A percentile compares a stretch with the other conserved stretches of the same genome.
These are phyloP conservation scores for Xylaria multiplex DNA, from an alignment of 2,329 filamentous ascomycete species.

Conservation along the genomic window DNA sequence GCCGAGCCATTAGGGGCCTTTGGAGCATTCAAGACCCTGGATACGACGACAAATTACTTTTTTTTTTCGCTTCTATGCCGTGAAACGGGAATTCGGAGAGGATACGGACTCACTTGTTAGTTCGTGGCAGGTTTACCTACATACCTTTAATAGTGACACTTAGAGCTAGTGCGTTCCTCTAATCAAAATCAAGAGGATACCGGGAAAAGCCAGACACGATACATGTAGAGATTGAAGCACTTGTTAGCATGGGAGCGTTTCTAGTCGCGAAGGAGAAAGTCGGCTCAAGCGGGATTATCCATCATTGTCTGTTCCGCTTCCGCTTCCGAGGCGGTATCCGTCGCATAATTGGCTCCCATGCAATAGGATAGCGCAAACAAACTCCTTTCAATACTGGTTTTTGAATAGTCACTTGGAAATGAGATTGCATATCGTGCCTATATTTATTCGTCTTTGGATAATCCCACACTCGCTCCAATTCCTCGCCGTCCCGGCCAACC, in stretches of 20 bases:
- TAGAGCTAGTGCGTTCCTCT: background rate
- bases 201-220: background rate
- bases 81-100: background rate
- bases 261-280: background rate
- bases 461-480: background rate
- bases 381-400: background rate
- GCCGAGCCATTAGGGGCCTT: background rate
- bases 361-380: background rate
- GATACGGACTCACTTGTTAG: background rate
- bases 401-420: too few species aligned
- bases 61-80: background rate
- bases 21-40: background rate
- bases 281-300: too few species aligned
- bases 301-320: background rate
- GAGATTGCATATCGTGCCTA: slow-evolving; percentile 2
- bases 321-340: background rate
- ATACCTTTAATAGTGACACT: background rate
- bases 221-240: background rate
- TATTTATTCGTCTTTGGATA: background rate
- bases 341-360: background rate
- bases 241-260: too few species aligned
- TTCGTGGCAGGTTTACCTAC: too few species aligned
- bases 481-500: background rate
- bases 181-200: background rate
- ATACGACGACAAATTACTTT: background rate